Conservation (phyloP, 805 yeast genomes). For the Ogataea ramenticola region DNA sequence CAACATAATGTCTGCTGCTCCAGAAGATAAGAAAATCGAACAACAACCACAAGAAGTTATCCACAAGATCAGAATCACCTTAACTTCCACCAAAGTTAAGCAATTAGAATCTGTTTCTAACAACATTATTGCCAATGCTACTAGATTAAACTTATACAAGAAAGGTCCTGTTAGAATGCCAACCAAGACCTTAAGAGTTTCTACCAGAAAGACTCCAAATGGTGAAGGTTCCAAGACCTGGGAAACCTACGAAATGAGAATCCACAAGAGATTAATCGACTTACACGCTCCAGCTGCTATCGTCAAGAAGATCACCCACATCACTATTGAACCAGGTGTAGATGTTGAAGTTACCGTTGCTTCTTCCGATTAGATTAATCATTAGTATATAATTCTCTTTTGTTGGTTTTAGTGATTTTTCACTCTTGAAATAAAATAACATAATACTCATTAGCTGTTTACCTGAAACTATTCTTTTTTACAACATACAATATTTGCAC, state of each 20-base stretch:
- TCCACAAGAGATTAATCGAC: constrained; percentile 99
- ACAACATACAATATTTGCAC: not conserved
- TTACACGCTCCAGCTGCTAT: constrained; percentile 91
- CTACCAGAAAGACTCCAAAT: constrained; percentile 99
- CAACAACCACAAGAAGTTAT: constrained; percentile 75
- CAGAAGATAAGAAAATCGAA: constrained; percentile 61
- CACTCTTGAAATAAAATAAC: not conserved
- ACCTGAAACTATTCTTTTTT: no score
- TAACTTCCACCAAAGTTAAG: constrained; percentile 98
- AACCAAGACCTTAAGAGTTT: constrained; percentile 94
- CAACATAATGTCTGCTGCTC: constrained; percentile 64
- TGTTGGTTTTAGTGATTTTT: not conserved
- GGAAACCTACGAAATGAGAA: constrained; percentile 99
- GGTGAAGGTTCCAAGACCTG: constrained; percentile 99
- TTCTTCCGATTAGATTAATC: constrained; percentile 28
- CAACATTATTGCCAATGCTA: constrained; percentile 85
- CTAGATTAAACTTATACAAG: constrained; percentile 73
- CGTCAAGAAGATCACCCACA: constrained; percentile 94
- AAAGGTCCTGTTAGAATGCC: constrained; percentile 99
- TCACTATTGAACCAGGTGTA: constrained; percentile 99
- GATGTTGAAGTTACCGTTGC: constrained; percentile 93
- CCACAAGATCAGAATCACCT: constrained; percentile 98
- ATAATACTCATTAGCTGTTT: no score
- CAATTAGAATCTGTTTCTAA: constrained; percentile 94
- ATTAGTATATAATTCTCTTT: not conserved